These are phyloP conservation scores for Chrysosporium keratinophilum DNA, from an alignment of 2,329 filamentous ascomycete species.

Conservation along the genomic window DNA sequence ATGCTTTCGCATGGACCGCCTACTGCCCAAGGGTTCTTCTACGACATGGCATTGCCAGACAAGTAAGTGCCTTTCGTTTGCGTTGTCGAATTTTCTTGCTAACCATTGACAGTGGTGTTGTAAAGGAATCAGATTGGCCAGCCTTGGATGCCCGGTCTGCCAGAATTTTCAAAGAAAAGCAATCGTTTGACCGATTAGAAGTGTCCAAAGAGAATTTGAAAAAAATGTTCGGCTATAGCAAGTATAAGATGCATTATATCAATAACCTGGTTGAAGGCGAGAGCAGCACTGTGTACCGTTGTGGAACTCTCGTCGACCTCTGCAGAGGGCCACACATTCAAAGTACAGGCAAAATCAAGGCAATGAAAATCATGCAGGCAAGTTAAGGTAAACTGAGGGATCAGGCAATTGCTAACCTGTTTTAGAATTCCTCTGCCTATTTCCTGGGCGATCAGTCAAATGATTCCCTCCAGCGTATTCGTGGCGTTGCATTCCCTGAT, in stretches of 20 bases:
- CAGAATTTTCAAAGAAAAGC: conserved; percentile 91
- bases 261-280: conserved; percentile 87
- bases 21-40: conserved; percentile 88
- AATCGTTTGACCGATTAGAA: conserved; percentile 80
- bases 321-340: conserved; percentile 93
- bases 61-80: conserved; percentile 33
- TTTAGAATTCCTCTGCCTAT: conserved; percentile 64
- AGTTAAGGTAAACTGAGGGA: conserved; percentile 11
- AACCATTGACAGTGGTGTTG: conserved; percentile 41
- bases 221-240: conserved; percentile 96
- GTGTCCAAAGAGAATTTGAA: conserved; percentile 83
- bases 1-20: conserved; percentile 89
- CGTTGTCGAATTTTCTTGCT: not conserved
- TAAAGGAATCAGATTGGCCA: conserved; percentile 70
- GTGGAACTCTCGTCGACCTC: conserved; percentile 86
- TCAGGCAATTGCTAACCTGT: conserved; percentile 16
- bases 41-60: conserved; percentile 80
- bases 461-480: conserved; percentile 91
- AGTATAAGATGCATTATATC: conserved; percentile 98
- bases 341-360: conserved; percentile 85
- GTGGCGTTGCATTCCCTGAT: conserved; percentile 92
- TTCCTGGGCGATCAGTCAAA: conserved; percentile 91
- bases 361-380: conserved; percentile 82
- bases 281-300: conserved; percentile 86
- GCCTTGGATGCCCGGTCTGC: conserved; percentile 69